Percentiles rank a stretch among this genome's conserved stretches.
These are phyloP conservation scores for Aspergillus kassunensis DNA, from an alignment of 495 filamentous ascomycete genomes.

Conservation along the genomic window DNA sequence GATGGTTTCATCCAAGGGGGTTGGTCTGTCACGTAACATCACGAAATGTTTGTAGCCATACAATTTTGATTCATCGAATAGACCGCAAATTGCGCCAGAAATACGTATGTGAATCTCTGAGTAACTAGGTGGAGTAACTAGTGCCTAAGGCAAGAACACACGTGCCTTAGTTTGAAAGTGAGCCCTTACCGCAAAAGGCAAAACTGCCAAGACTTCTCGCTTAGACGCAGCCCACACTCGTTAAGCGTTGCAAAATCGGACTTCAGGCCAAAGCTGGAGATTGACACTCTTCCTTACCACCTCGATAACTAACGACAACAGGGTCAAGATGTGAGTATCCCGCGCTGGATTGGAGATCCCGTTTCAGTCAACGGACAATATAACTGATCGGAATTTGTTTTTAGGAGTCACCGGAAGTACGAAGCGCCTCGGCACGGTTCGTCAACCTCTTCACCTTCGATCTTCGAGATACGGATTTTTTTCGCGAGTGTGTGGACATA, in stretches of 20 bases:
- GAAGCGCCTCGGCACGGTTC: slow-evolving; percentile 94
- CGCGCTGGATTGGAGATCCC: not conserved
- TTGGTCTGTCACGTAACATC: not conserved
- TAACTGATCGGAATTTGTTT: slow-evolving; percentile 31
- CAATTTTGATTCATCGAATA: too few relatives aligned
- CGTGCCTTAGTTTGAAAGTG: too few relatives aligned
- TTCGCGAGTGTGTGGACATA: slow-evolving; percentile 20
- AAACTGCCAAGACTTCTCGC: slow-evolving; percentile 32
- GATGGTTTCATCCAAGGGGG: slow-evolving; percentile 2
- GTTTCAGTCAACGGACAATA: slow-evolving; percentile 15
- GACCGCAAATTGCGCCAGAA: too few relatives aligned
- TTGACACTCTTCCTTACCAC: slow-evolving; percentile 43
- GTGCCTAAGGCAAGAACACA: slow-evolving; percentile 20
- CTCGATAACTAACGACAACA: slow-evolving; percentile 52
- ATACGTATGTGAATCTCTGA: too few relatives aligned
- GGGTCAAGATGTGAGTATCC: slow-evolving; percentile 51
- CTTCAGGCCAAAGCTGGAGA: slow-evolving; percentile 36
- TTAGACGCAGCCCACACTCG: slow-evolving; percentile 46
- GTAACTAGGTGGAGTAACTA: too few relatives aligned
- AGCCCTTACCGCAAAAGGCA: slow-evolving; percentile 22
- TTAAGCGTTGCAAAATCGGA: slow-evolving; percentile 45
- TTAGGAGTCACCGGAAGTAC: slow-evolving; percentile 72
- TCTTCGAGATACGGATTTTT: slow-evolving; percentile 26
- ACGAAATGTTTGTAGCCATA: not conserved
- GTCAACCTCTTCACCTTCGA: slow-evolving; percentile 31